Percentiles rank a stretch among this genome's conserved stretches.
Conservation (phyloP, 2,329 filamentous ascomycete species). For the Keithomyces neogunnii region DNA sequence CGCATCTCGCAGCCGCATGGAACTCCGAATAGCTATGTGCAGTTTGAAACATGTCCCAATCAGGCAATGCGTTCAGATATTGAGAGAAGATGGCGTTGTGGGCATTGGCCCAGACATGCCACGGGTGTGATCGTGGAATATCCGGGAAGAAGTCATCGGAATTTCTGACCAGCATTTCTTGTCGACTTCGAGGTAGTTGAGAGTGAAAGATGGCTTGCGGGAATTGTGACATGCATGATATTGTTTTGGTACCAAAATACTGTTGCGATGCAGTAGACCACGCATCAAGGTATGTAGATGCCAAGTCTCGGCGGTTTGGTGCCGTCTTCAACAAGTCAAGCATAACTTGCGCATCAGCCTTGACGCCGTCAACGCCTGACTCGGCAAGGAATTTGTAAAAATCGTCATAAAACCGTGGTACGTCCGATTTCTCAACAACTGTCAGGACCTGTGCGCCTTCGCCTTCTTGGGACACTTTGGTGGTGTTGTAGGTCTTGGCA, state of each 20-base stretch:
- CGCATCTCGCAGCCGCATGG: slow-evolving; percentile 81
- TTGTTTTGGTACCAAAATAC: slow-evolving; percentile 68
- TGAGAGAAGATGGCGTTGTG: slow-evolving; percentile 78
- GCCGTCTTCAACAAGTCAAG: slow-evolving; percentile 67
- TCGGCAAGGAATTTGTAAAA: slow-evolving; percentile 77
- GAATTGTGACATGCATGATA: slow-evolving; percentile 91
- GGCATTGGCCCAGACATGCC: slow-evolving; percentile 93
- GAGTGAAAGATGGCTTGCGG: slow-evolving; percentile 82
- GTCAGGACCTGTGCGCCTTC: slow-evolving; percentile 43
- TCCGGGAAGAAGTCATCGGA: slow-evolving; percentile 90
- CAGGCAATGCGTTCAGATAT: slow-evolving; percentile 78
- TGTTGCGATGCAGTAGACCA: slow-evolving; percentile 74
- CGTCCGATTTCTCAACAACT: slow-evolving; percentile 66
- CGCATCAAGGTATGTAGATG: slow-evolving; percentile 70
- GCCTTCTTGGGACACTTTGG: slow-evolving; percentile 47
- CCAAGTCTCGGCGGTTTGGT: slow-evolving; percentile 61
- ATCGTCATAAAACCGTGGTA: slow-evolving; percentile 73
- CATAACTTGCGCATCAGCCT: slow-evolving; percentile 89
- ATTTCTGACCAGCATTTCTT: slow-evolving; percentile 69
- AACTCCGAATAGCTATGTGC: slow-evolving; percentile 63
- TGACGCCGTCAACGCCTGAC: slow-evolving; percentile 76
- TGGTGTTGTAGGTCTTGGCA: slow-evolving; percentile 69
- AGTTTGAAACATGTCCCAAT: slow-evolving; percentile 68
- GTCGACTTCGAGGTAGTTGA: slow-evolving; percentile 68
- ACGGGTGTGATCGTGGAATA: slow-evolving; percentile 71